Conservation (phyloP, 345 rosid genomes). For the Citrus sp. region DNA sequence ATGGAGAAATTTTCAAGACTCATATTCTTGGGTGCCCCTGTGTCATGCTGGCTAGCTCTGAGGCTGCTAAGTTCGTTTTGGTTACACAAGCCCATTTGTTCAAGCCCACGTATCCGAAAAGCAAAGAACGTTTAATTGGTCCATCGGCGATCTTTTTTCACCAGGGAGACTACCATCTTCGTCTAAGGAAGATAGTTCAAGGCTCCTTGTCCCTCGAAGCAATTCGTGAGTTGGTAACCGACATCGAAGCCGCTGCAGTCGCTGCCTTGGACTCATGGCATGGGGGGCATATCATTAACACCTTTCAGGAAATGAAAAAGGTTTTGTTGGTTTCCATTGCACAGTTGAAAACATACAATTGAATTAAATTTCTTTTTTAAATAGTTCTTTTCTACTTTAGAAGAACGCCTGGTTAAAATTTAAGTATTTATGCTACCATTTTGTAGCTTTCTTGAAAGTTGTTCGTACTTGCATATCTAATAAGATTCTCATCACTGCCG, state of each 20-base stretch:
- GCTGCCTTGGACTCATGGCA: slow-evolving; percentile 52
- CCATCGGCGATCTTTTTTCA: slow-evolving; percentile 84
- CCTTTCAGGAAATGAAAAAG: slow-evolving; percentile 86
- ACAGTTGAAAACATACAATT: not conserved
- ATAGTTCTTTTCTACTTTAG: too few species aligned
- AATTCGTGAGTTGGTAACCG: slow-evolving; percentile 52
- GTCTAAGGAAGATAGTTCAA: slow-evolving; percentile 63
- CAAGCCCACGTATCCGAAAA: slow-evolving; percentile 89
- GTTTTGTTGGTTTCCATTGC: slow-evolving; percentile 26
- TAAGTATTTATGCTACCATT: not conserved
- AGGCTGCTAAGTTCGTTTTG: slow-evolving; percentile 75
- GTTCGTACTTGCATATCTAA: not conserved
- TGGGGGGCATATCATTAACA: slow-evolving; percentile 48
- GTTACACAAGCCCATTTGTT: slow-evolving; percentile 70
- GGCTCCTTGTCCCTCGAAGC: slow-evolving; percentile 55
- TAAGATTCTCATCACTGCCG: not conserved
- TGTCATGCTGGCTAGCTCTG: slow-evolving; percentile 89
- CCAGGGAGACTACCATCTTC: slow-evolving; percentile 75
- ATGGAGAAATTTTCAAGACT: slow-evolving; percentile 92
- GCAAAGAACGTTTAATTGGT: slow-evolving; percentile 83
- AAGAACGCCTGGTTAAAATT: too few species aligned
- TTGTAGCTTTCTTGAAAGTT: not conserved
- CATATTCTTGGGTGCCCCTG: slow-evolving; percentile 88
- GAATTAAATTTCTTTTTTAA: not conserved
- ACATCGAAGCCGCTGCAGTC: slow-evolving; percentile 49